These are phyloP conservation scores for barrel medic (Medicago truncatula) DNA, from an alignment of 306 rosid genomes.

Conservation along the genomic window MtrunA17r5.0-ANR NC_053044.1:55024001-55024500, in stretches of 20 bases:
- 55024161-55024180: conserved; percentile 31
- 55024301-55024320: conserved; percentile 41
- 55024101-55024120: conserved; percentile 28
- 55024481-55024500: conserved; percentile 46
- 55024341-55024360: background rate
- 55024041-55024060: conserved; percentile 31
- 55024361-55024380: background rate
- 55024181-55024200: background rate
- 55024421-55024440: conserved; percentile 66
- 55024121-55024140: conserved; percentile 3
- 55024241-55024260: conserved; percentile 73
- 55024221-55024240: conserved; percentile 28
- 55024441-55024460: conserved; percentile 62
- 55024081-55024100: conserved; percentile 6
- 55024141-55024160: background rate
- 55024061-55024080: conserved; percentile 5
- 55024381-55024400: background rate
- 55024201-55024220: background rate
- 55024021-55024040: conserved; percentile 1
- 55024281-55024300: conserved; percentile 44
- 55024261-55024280: conserved; percentile 77
- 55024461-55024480: conserved; percentile 38
- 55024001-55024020: background rate
- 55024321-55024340: conserved; percentile 60
- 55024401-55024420: conserved; percentile 37